These are phyloP conservation scores for Komagataella kurtzmanii DNA, from an alignment of 805 yeast species.

Conservation along the genomic window DNA sequence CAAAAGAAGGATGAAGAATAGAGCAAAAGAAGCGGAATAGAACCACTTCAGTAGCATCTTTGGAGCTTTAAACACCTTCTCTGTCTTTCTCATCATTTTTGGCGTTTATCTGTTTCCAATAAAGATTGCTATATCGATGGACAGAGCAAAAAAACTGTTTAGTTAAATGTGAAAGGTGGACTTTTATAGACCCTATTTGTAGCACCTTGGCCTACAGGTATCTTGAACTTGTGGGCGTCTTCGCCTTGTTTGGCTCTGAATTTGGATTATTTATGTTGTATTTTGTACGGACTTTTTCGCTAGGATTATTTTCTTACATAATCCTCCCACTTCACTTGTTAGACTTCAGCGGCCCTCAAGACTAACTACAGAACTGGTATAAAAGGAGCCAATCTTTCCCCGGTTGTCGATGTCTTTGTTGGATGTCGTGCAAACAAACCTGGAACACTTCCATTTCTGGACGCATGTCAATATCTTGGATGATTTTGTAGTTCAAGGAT, in stretches of 20 bases:
- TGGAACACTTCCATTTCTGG: constrained; percentile 34
- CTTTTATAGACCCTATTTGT: neutral
- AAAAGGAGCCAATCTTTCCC: neutral
- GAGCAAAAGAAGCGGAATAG: constrained; percentile 27
- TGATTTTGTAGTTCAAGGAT: neutral
- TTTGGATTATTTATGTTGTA: too few species aligned
- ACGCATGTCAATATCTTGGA: constrained; percentile 14
- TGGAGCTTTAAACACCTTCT: constrained; percentile 6
- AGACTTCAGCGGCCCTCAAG: neutral
- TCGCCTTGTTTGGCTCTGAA: neutral
- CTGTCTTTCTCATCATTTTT: constrained; percentile 4
- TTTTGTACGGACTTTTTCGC: neutral
- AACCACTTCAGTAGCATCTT: constrained; percentile 18
- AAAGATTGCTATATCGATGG: neutral
- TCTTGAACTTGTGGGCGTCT: neutral
- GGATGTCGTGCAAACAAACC: constrained; percentile 24
- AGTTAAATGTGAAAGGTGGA: neutral
- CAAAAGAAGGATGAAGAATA: constrained; percentile 27
- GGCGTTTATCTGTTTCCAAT: neutral
- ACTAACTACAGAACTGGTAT: neutral
- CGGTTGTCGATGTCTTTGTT: constrained; percentile 6
- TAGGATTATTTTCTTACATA: neutral
- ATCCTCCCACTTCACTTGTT: neutral
- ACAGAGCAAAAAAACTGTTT: neutral
- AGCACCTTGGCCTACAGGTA: too few species aligned